Evolutionary conservation across 768 basidiomycete genomes (phyloP), one percentile per base, ranked within the genome.

Genomic region (Tulasnella sp.): DNA sequence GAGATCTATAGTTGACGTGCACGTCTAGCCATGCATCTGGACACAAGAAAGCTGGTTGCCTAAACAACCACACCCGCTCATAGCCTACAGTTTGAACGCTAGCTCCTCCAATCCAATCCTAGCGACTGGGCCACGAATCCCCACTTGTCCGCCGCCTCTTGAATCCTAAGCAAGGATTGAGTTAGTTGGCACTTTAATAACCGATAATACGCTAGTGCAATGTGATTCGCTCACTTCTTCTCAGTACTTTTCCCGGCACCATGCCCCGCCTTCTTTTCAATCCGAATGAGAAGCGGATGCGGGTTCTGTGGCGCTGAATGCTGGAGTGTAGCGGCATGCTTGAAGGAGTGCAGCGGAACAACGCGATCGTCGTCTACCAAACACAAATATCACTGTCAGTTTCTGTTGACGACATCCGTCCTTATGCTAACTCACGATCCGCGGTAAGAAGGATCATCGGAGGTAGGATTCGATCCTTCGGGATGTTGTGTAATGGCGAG

Each of bases 281-380:
- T 81, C 21, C 87, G 79, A 50, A 90, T 73, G 19, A 92, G 74
- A 11, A 91, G 73, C 4, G 88, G 89, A 65, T 88, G 71, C 0
- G 80, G 78, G 68, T 89, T 91, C 48, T 81, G 65, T 1, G 85
- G 76, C 1, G 80, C 70, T 1, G 70, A 72, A 67, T 90, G 72
- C 67, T 92, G 88, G 38, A 90, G 73, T n/a, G 81, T 81, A 15
- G 89, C 89, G 0, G 84, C 82, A 52, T 81, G 76, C 71, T 92
- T 92, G 78, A 86, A 89, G 8, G 87, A 86, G 70, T 90, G 89
- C 68, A 88, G 73, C 1, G 87, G 86, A 3, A 90, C 87, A n/a
- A 91, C 88, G 32, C 88, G 83, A 66, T 88, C 86, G 64, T 90
- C 88, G 63, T 88, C 86, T 88, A 65, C 11, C 30, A 34, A 7